Conservation (phyloP, 495 filamentous ascomycete genomes). For the Talaromyces borbonicus region DNA sequence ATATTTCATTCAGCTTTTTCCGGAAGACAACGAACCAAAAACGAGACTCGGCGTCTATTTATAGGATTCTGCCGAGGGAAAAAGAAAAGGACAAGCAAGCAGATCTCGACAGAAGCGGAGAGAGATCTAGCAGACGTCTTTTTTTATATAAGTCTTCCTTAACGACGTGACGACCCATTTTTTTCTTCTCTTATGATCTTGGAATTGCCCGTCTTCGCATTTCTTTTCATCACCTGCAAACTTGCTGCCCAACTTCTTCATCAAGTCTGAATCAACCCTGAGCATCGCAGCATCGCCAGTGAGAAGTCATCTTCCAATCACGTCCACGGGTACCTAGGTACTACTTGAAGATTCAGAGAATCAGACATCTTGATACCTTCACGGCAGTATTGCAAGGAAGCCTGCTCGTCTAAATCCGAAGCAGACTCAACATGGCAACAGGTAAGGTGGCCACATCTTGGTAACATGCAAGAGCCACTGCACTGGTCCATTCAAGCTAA, state of each 20-base stretch:
- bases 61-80: no score
- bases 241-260: no score
- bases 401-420: no score
- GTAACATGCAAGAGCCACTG: no score
- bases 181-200: background rate
- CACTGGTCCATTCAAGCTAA: no score
- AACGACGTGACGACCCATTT: conserved; percentile 4
- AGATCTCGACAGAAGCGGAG: background rate
- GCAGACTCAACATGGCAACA: conserved; percentile 1
- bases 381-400: no score
- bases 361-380: no score
- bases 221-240: background rate
- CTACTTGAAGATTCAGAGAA: no score
- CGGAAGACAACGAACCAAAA: background rate
- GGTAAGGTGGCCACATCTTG: background rate
- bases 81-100: no score
- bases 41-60: background rate
- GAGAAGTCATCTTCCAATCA: background rate
- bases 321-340: no score
- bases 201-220: no score
- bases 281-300: background rate
- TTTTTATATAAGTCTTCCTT: background rate
- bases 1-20: background rate
- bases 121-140: background rate
- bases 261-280: no score